These are phyloP conservation scores for Cavenderia fasciculata DNA, from an alignment of 78 protist species.

Conservation along the genomic window DNA sequence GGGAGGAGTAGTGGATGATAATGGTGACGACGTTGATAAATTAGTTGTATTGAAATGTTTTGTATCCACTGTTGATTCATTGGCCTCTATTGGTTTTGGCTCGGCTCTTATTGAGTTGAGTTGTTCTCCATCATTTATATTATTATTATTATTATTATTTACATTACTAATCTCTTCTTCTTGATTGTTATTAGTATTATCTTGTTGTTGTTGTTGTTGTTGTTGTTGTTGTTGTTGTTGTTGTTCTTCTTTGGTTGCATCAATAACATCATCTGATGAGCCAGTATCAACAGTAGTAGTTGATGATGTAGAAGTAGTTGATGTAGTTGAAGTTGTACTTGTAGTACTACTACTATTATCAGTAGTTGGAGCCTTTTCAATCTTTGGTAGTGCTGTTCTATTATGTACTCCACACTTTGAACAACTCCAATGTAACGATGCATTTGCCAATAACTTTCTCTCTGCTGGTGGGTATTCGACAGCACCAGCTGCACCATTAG, in stretches of 20 bases:
- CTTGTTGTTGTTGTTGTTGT: too few relatives aligned
- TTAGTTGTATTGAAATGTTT: neutral
- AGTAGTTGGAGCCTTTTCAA: neutral
- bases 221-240: too few relatives aligned
- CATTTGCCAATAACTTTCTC: constrained; percentile 68
- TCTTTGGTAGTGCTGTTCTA: constrained; percentile 19
- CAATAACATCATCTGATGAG: too few relatives aligned
- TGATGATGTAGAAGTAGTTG: neutral
- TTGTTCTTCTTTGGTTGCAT: too few relatives aligned
- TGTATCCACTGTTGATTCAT: neutral
- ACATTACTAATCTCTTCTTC: too few relatives aligned
- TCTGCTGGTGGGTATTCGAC: constrained; percentile 82
- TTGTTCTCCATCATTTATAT: too few relatives aligned
- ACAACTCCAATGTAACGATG: constrained; percentile 78
- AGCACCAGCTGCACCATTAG: constrained; percentile 93
- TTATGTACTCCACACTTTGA: constrained; percentile 67
- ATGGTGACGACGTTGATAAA: neutral
- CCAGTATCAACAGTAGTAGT: too few relatives aligned
- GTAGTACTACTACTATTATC: constrained; percentile 1
- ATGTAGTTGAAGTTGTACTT: neutral
- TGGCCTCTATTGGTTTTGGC: too few relatives aligned
- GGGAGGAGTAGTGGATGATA: neutral
- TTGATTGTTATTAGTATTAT: too few relatives aligned
- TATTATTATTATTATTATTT: too few relatives aligned
- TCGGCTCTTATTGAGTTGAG: too few relatives aligned